A percentile compares a stretch with the other conserved stretches of the same genome.
Conservation (phyloP, 2,329 filamentous ascomycete species). For the Aspergillus floridensis region DNA sequence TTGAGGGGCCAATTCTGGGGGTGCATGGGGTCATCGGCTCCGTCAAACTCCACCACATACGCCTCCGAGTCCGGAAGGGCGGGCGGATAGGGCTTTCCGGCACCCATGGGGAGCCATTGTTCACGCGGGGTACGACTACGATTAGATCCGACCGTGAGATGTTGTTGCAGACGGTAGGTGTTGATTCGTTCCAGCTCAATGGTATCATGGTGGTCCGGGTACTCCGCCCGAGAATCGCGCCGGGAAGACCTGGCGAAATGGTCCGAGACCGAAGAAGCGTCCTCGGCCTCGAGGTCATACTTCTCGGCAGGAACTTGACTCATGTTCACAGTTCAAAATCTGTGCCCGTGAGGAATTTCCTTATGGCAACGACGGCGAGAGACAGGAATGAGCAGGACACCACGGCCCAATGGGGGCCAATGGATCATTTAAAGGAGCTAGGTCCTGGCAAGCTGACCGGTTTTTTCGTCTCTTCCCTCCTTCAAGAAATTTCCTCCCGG, state of each 20-base stretch:
- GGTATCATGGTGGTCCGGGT: not conserved
- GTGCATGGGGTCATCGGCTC: slow-evolving; percentile 49
- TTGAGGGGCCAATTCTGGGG: slow-evolving; percentile 52
- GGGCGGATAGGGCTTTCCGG: slow-evolving; percentile 50
- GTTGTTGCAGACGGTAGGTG: slow-evolving; percentile 19
- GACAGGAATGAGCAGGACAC: not conserved
- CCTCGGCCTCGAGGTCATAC: not conserved
- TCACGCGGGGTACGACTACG: slow-evolving; percentile 16
- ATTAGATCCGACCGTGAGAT: slow-evolving; percentile 18
- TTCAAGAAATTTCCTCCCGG: not conserved
- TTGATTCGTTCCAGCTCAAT: slow-evolving; percentile 19
- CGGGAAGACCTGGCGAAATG: not conserved
- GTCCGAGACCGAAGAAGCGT: not conserved
- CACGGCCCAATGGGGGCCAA: not conserved
- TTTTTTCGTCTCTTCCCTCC: not conserved
- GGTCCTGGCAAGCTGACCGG: not conserved
- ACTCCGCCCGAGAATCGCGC: not conserved
- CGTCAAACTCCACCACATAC: slow-evolving; percentile 56
- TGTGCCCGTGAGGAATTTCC: not conserved
- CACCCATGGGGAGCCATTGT: slow-evolving; percentile 19
- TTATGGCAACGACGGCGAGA: not conserved
- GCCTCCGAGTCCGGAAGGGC: slow-evolving; percentile 48
- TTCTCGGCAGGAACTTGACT: not conserved
- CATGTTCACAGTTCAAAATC: not conserved
- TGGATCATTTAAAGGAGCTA: not conserved